Base-by-base conservation (phyloP, 768 basidiomycete genomes). In the Leccinum ochraceum region DNA sequence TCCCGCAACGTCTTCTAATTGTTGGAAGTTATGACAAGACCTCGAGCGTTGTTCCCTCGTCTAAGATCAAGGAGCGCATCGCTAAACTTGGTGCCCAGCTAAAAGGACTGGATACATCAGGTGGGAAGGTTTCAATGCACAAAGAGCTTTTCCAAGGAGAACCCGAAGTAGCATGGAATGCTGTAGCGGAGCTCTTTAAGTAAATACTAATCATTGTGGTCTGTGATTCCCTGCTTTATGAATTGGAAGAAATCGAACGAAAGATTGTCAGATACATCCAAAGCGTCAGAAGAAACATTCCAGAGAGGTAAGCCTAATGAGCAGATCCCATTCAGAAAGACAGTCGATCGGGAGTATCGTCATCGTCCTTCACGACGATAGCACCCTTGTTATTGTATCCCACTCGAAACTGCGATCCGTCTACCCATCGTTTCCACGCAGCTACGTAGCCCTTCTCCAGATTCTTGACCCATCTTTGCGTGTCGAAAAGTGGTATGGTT, bases 371-470 rank as follows among this genome's bases (percentile, higher is more conserved):
- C 32, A 74, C 70, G n/a, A 64, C 50, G 16, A 74, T 72, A 9
- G 62, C 69, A 9, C 67, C 71, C 69, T 77, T 76, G 20, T 76
- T 71, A 49, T 73, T 69, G 48, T 63, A 60, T 49, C 71, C 68
- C 11, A 63, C 56, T 16, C 59, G 72, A 68, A 69, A 71, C 60
- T 72, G 78, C 63, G 67, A 74, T 66, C 79, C 79, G 37, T 77
- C 74, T 13, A 79, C 80, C 80, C 80, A 83, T 24, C 81, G 77
- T 56, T 72, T 67, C 82, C 82, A 83, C 0, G 79, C 80, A 20
- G 72, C 74, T 34, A 62, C 30, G 24, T 76, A 74, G 1, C 77
- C 81, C 63, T 78, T 78, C 69, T 83, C 83, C 51, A 82, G 62
- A 56, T 83, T 81, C 56, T 66, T 66, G 17, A 77, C 78, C 81